phyloP scores from a whole-genome alignment of 768 basidiomycete species.

The Mycena floridula region DNA sequence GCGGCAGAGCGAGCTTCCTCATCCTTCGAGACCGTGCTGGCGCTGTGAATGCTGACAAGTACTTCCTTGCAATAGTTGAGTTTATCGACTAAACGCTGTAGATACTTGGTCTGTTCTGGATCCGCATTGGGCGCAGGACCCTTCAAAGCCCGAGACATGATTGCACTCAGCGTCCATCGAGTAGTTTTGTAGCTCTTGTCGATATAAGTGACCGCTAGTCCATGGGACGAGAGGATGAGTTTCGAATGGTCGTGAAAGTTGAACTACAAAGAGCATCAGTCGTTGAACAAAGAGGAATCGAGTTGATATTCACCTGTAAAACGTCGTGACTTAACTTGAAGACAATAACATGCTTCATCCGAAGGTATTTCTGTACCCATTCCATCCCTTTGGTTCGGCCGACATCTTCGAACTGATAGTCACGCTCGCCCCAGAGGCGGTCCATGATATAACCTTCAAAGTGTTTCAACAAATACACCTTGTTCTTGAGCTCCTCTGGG shows the following conservation, averaged over 20 bases:
- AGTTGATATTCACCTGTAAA: conserved; percentile 66
- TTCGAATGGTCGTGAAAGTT: conserved; percentile 99
- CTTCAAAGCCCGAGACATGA: conserved; percentile 53
- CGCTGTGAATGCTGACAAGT: conserved; percentile 60
- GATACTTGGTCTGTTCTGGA: conserved; percentile 52
- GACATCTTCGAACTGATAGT: conserved; percentile 72
- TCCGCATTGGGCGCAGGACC: conserved; percentile 28
- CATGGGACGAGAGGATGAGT: conserved; percentile 79
- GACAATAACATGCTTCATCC: conserved; percentile 96
- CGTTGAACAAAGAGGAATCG: not conserved
- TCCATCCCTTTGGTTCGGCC: conserved; percentile 79
- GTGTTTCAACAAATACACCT: conserved; percentile 88
- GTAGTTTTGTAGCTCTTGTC: conserved; percentile 82
- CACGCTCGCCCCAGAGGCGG: conserved; percentile 76
- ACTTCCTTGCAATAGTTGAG: conserved; percentile 87
- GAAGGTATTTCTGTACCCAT: conserved; percentile 90
- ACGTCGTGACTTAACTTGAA: conserved; percentile 96
- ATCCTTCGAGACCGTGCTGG: too few relatives aligned
- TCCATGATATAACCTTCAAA: conserved; percentile 96
- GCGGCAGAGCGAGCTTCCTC: too few relatives aligned
- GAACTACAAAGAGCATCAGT: conserved; percentile 51
- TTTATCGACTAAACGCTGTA: conserved; percentile 66
- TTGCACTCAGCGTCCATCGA: conserved; percentile 62
- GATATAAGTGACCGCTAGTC: conserved; percentile 79
- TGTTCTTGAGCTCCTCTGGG: conserved; percentile 81